Base-by-base conservation (phyloP, 257 asterid species). In the Leptodermis oblonga region DNA sequence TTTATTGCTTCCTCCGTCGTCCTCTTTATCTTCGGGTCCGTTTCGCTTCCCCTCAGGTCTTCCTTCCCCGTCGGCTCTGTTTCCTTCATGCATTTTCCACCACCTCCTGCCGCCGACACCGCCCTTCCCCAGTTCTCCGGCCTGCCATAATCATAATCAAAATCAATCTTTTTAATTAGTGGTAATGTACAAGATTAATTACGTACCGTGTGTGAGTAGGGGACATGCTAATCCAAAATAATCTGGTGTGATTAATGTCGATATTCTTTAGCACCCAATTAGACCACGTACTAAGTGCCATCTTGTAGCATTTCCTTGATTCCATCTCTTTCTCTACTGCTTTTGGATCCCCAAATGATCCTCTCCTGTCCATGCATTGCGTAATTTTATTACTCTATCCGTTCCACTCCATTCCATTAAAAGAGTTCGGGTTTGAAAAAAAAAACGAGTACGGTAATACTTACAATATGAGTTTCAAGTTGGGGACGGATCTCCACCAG, bases 161-260 rank as follows among this genome's bases (percentile, higher is more conserved):
- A 25, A 43, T 43, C 12, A 43, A 43, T 43, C 11, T 37, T 9
- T 2, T 8, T 5, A 67, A n/a, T 9, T 26, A 2, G 46, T 5
- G 37, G 30, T 0, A 26, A 14, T 13, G 15, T 7, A 2, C 15
- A 1, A 46, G 4, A 12, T 46, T 12, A 15, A 20, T 0, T 10
- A n/a, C 48, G 31, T 76, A 81, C 88, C 56, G 66, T 8, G 62
- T 69, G 53, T 85, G 92, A 48, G 81, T 76, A 0, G 95, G 86
- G 22, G 95, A 81, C 84, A 79, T 73, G 80, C 82, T 70, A 52
- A 77, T 62, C 83, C 83, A 87, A 74, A 85, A 87, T 49, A 82
- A 37, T 73, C 74, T 26, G 18, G 86, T 82, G 7, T 70, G 77
- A 22, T 62, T 70, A 18, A 26, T 77, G 69, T 85, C 54, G 25